These are phyloP conservation scores for Chrysanthemum seticuspe DNA, from an alignment of 129 eudicot species.

Conservation along the genomic window DNA sequence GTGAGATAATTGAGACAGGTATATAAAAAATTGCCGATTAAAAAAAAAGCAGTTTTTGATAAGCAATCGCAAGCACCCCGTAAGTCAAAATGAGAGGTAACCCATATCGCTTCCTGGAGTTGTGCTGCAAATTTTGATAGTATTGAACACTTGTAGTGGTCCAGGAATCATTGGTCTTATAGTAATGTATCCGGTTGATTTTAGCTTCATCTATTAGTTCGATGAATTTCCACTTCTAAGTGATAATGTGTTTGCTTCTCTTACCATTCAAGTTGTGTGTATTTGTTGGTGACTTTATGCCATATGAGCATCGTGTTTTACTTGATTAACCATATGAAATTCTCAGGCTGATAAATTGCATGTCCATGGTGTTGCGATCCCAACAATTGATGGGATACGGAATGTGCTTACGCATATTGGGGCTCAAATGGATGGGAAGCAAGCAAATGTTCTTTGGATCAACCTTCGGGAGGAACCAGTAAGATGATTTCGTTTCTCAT, in stretches of 20 bases:
- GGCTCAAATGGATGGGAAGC: slow-evolving; percentile 61
- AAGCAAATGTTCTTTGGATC: slow-evolving; percentile 81
- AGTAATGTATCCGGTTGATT: not conserved
- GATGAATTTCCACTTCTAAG: not conserved
- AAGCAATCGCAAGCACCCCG: no score
- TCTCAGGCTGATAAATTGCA: slow-evolving; percentile 69
- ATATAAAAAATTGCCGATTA: no score
- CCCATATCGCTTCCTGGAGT: slow-evolving; percentile 2
- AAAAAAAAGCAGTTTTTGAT: no score
- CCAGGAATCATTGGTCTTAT: not conserved
- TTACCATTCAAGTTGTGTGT: no score
- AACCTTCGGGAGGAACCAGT: slow-evolving; percentile 98
- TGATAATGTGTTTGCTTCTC: no score
- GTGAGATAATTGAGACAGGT: no score
- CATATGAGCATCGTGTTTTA: not conserved
- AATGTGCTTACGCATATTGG: slow-evolving; percentile 88
- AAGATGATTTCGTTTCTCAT: slow-evolving; percentile 24
- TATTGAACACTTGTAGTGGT: not conserved
- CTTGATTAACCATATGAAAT: not conserved
- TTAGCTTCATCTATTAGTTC: not conserved
- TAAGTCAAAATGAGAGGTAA: not conserved
- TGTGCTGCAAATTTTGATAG: not conserved
- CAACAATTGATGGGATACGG: slow-evolving; percentile 81
- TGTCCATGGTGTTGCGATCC: slow-evolving; percentile 98
- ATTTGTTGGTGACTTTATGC: no score